Base-by-base conservation (phyloP, 768 basidiomycete species). In the Artomyces pyxidatus region DNA sequence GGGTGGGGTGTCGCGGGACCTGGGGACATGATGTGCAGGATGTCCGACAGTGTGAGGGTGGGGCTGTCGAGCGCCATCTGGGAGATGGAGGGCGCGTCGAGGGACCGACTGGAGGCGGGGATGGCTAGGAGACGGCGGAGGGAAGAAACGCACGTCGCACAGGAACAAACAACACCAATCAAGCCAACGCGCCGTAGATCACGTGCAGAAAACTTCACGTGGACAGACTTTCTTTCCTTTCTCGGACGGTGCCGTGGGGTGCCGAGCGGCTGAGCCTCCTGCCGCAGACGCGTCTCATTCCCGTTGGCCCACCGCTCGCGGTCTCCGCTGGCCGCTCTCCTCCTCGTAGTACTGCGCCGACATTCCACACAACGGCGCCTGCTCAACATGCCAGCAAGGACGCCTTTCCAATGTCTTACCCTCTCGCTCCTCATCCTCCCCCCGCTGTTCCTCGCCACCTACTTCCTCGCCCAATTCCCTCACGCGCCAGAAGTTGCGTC, bases 391-490 rank as follows among this genome's bases (percentile, higher is more conserved):
- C 38, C 56, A 11, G 51, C 56, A 35, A 55, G 63, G 28, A 56
- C 55, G 27, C 51, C 61, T 42, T 58, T 63, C 53, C 65, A 64
- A 23, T 65, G 65, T 60, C 59, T 81, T 48, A 73, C 77, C 0
- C 68, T 79, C 26, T 69, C 76, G 2, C 70, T 88, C 27, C 67
- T 87, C 49, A 60, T 82, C 12, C 59, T 86, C 5, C 80, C 81
- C 0, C 77, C 83, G 14, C 61, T 85, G 23, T 68, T 85, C 39
- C 67, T 86, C 43, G 67, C 73, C 3, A 65, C 73, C 3, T 87
- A 84, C 61, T 67, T 87, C 58, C 65, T 85, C 53, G 73, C 81
- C 7, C 72, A 76, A 1, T 88, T 88, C 58, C 85, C 86, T 2
- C 67, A 70, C 47, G 75, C 81, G 0, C 83, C 81, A 0, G 65